phyloP scores from a whole-genome alignment of 352 stramenopile genomes.

The Globisporangium parvum region DNA sequence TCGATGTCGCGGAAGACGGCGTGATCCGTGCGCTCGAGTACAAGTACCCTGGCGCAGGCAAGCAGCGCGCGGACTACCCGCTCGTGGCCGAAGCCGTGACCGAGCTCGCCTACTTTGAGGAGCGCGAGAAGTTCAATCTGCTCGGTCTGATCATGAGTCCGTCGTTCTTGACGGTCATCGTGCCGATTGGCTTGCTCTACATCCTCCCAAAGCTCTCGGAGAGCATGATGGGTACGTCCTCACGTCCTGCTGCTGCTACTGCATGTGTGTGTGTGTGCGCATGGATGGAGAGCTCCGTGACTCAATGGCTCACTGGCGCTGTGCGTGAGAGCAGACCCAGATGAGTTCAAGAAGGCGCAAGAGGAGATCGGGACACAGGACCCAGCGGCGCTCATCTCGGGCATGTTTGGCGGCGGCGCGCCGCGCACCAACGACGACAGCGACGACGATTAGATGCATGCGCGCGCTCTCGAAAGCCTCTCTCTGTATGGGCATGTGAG shows the following conservation, averaged over 20 bases:
- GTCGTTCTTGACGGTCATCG: conserved; percentile 74
- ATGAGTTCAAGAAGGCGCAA: conserved; percentile 85
- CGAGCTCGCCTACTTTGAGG: conserved; percentile 75
- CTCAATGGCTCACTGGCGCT: neutral
- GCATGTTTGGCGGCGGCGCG: conserved; percentile 61
- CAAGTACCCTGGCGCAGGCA: conserved; percentile 72
- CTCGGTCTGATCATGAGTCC: conserved; percentile 70
- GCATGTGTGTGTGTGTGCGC: neutral
- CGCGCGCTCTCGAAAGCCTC: neutral
- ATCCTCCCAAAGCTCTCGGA: conserved; percentile 75
- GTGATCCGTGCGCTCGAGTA: conserved; percentile 44
- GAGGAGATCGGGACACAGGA: conserved; percentile 76
- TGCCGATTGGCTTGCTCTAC: conserved; percentile 75
- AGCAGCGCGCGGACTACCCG: conserved; percentile 53
- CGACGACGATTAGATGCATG: conserved; percentile 49
- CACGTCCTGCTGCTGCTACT: neutral
- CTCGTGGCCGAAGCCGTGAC: conserved; percentile 58
- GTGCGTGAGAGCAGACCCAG: conserved; percentile 39
- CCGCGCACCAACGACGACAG: conserved; percentile 49
- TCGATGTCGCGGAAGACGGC: conserved; percentile 10
- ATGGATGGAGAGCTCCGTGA: neutral
- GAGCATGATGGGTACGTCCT: conserved; percentile 60
- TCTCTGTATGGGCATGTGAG: conserved; percentile 4
- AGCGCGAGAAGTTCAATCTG: conserved; percentile 80
- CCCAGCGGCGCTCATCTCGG: conserved; percentile 54